Evolutionary conservation across 495 filamentous ascomycete genomes (phyloP).

Genomic region (Penicillium argentinense): DNA sequence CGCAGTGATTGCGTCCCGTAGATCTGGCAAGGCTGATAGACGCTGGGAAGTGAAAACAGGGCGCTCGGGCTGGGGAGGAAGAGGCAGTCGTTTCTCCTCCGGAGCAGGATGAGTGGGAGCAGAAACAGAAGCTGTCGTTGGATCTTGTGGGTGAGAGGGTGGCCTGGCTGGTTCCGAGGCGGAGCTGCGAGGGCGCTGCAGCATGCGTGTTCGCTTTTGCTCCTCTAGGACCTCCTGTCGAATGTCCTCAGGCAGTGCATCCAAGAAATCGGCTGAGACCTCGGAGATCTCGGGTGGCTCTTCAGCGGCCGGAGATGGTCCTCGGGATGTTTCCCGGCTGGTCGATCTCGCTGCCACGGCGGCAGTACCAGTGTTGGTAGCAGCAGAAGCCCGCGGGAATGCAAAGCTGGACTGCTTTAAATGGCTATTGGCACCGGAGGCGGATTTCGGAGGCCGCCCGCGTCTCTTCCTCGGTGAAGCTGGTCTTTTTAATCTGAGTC

Average conservation of each 20-base stretch:
- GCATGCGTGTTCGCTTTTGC: slow-evolving; percentile 57
- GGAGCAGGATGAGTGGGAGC: background rate
- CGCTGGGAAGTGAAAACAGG: slow-evolving; percentile 67
- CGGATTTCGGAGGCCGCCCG: slow-evolving; percentile 39
- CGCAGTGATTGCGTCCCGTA: slow-evolving; percentile 58
- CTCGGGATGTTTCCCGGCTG: slow-evolving; percentile 8
- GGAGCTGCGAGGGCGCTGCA: slow-evolving; percentile 35
- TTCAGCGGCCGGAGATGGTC: slow-evolving; percentile 20
- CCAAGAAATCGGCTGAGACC: slow-evolving; percentile 70
- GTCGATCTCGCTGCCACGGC: slow-evolving; percentile 8
- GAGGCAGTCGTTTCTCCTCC: slow-evolving; percentile 38
- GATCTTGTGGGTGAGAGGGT: slow-evolving; percentile 19
- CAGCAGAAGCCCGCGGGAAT: slow-evolving; percentile 33
- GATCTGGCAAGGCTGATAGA: slow-evolving; percentile 53
- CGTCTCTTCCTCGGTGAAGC: slow-evolving; percentile 59
- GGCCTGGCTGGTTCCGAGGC: slow-evolving; percentile 4
- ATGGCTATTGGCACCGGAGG: slow-evolving; percentile 45
- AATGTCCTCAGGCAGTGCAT: slow-evolving; percentile 79
- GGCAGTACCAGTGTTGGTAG: no score
- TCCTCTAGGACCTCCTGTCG: slow-evolving; percentile 74
- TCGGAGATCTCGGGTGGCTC: slow-evolving; percentile 55
- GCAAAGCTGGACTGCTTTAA: slow-evolving; percentile 69
- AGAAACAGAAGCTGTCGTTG: background rate
- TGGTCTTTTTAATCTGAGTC: slow-evolving; percentile 45
- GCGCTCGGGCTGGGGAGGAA: slow-evolving; percentile 52